Evolutionary conservation across 1,139 yeast species (phyloP), one percentile per base, ranked within the genome.

Genomic region (Taphrina communis): DNA sequence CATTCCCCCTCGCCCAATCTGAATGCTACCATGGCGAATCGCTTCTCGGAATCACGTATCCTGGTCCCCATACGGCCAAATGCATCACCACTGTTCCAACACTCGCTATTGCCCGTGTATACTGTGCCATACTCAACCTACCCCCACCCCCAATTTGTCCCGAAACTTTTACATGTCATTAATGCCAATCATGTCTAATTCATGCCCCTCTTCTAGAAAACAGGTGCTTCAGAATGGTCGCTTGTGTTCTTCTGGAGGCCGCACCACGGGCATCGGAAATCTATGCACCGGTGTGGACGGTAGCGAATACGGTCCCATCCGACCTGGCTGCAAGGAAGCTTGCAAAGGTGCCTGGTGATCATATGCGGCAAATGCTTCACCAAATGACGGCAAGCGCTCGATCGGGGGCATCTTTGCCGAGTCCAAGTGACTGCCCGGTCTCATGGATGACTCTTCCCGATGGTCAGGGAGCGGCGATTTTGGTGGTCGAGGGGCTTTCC

Each of bases 341-440:
- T 35, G 58, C 25, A 36, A 3, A 36, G 58, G 58, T 17, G 12
- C 35, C 19, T 56, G 60, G 21, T 41, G 60, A 19, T 56, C 60
- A 19, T 25, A 46, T 7, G 53, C 62, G 11, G 62, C 48, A 44
- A 58, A 58, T 6, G 52, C 35, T 14, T 58, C 62, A 1, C 62
- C 53, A 31, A 58, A 58, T 11, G 62, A 58, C 7, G 62, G 62
- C 52, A 58, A 58, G 7, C 50, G 48, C 11, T 53, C 17, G 41
- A n/a, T 9, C 2, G 36, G 2, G 8, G 53, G n/a, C 53, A 50
- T n/a, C 31, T 21, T 50, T 50, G 31, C 36, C 53, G 19, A 35
- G 4, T 50, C 36, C 12, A 4, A 50, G 53, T 50, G 31, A n/a
- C n/a, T n/a, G 21, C 9, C n/a, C n/a, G 31, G 11, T n/a, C 35